Conservation (phyloP, 2,329 filamentous ascomycete genomes). For the Botryotinia narcissicola region DNA sequence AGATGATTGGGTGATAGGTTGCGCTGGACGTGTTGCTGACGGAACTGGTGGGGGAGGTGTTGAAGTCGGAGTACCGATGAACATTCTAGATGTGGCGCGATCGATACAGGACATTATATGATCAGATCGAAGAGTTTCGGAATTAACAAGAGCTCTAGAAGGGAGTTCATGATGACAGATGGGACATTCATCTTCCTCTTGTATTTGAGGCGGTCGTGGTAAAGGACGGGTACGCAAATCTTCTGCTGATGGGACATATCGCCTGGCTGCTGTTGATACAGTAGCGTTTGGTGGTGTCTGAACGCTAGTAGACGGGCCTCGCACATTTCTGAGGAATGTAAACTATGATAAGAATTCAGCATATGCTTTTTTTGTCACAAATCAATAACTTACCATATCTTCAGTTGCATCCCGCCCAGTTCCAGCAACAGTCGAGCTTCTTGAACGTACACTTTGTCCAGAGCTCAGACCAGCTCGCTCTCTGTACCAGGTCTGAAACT, state of each 20-base stretch:
- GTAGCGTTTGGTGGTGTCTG: background rate
- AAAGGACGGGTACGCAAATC: slow-evolving; percentile 23
- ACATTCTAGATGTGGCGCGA: slow-evolving; percentile 22
- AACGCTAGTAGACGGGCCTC: slow-evolving; percentile 11
- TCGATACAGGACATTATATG: slow-evolving; percentile 59
- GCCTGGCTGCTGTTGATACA: slow-evolving; percentile 5
- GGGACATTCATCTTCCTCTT: slow-evolving; percentile 77
- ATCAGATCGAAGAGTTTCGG: slow-evolving; percentile 53
- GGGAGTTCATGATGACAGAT: slow-evolving; percentile 73
- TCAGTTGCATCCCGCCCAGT: slow-evolving; percentile 14
- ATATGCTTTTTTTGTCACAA: background rate
- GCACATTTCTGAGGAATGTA: slow-evolving; percentile 13
- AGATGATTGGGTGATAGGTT: slow-evolving; percentile 25
- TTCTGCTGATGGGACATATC: slow-evolving; percentile 20
- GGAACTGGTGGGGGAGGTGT: slow-evolving; percentile 23
- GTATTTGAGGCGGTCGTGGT: slow-evolving; percentile 43
- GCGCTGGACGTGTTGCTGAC: slow-evolving; percentile 13
- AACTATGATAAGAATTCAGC: background rate
- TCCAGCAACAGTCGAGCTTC: slow-evolving; percentile 19
- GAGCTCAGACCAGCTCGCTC: slow-evolving; percentile 7
- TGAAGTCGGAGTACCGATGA: slow-evolving; percentile 18
- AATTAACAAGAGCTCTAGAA: slow-evolving; percentile 51
- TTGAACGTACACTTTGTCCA: slow-evolving; percentile 9
- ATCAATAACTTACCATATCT: slow-evolving; percentile 19
- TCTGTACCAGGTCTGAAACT: slow-evolving; percentile 19